Base-by-base conservation (phyloP, 1,284 basidiomycete species). In the Irpex lacteus region DNA sequence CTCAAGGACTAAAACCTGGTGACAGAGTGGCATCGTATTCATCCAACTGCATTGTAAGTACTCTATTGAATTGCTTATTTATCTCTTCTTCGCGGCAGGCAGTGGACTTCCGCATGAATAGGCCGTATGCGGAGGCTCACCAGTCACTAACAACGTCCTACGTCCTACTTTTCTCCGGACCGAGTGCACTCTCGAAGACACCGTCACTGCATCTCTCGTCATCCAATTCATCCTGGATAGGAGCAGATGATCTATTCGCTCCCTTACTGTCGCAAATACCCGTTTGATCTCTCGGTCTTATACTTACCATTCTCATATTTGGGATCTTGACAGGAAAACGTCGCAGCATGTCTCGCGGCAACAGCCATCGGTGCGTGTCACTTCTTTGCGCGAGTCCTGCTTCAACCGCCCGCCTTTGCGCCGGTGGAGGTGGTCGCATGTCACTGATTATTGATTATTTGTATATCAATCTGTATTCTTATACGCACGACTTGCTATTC, bases 21-120 rank as follows among this genome's bases (percentile, higher is more conserved):
- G 91, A 95, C 73, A 84, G 91, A 21, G 85, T 95, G 15, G 92
- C 87, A 0, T 89, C 89, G 58, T 96, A 95, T 76, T 86, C 90
- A 21, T 90, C 90, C 18, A 95, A 94, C 75, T 89, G 88, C 72
- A 85, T 92, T 62, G 90, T 89, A 71, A 72, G 87, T 81, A 59
- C 26, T 15, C 59, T 53, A 60, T 47, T n/a, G 34, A 21, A 53
- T 34, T 34, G 5, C 32, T 34, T 34, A 34, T 34, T 26, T 34
- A 34, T 34, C 32, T 34, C 32, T 34, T 34, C 32, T 34, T 34
- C 6, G 32, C 32, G 32, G 32, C 32, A 34, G 32, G 32, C 32
- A 34, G 32, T 34, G 32, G 32, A 34, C 1, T 34, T 34, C 32
- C 32, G 32, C 32, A 34, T 6, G 32, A 6, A 34, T 34, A 34